Evolutionary conservation across 345 rosid species (phyloP).

Genomic region (Nasturtium officinale): DNA sequence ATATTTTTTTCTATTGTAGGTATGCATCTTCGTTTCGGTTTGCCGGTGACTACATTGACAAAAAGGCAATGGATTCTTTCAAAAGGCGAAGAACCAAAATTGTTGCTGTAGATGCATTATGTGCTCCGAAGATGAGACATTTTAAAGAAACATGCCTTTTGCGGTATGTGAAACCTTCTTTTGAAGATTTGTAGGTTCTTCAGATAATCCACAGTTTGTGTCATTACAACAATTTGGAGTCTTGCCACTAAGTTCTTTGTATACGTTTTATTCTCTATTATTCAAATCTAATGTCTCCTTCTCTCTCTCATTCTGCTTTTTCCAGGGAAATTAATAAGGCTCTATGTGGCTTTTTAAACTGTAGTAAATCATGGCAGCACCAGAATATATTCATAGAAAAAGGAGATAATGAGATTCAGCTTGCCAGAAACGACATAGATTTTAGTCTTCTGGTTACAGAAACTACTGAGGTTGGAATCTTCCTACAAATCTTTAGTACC

Average conservation of each 20-base stretch:
- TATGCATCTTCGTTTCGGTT: slow-evolving; percentile 93
- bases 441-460: slow-evolving; percentile 22
- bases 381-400: slow-evolving; percentile 43
- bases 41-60: slow-evolving; percentile 75
- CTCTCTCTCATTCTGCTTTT: slow-evolving; percentile 38
- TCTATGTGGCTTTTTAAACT: slow-evolving; percentile 77
- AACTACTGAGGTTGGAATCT: slow-evolving; percentile 30
- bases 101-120: slow-evolving; percentile 84
- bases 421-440: slow-evolving; percentile 38
- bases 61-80: slow-evolving; percentile 56
- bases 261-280: slow-evolving; percentile 2
- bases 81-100: slow-evolving; percentile 69
- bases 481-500: slow-evolving; percentile 11
- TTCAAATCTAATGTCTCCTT: neutral
- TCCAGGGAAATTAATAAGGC: slow-evolving; percentile 89
- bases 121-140: slow-evolving; percentile 65
- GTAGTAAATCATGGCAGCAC: slow-evolving; percentile 48
- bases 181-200: slow-evolving; percentile 23
- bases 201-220: slow-evolving; percentile 9
- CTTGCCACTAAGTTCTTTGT: neutral
- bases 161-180: slow-evolving; percentile 55
- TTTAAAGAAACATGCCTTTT: slow-evolving; percentile 53
- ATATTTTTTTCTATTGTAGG: slow-evolving; percentile 51
- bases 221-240: slow-evolving; percentile 6
- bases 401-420: slow-evolving; percentile 36